Evolutionary conservation across 2,329 filamentous ascomycete species (phyloP).

Genomic region (Xylaria sp.): DNA sequence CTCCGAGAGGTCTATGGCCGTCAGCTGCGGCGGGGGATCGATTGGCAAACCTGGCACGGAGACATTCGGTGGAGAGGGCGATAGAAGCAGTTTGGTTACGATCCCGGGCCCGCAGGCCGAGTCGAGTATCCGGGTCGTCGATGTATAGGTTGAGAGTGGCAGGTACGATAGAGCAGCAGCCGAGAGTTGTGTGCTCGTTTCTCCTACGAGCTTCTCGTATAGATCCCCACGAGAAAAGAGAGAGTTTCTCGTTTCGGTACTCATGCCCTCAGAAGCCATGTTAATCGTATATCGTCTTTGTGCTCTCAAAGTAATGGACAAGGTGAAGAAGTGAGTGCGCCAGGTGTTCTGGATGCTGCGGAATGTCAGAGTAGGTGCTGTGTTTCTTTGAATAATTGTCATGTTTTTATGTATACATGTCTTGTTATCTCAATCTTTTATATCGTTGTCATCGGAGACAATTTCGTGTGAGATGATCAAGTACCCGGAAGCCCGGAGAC

Average conservation of each 20-base stretch:
- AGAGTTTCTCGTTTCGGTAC: not conserved
- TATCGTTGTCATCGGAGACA: constrained; percentile 6
- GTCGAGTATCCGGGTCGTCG: constrained; percentile 43
- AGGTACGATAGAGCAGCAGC: constrained; percentile 41
- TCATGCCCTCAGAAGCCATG: constrained; percentile 2
- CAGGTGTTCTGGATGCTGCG: not conserved
- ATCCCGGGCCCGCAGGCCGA: constrained; percentile 45
- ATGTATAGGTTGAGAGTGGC: constrained; percentile 41
- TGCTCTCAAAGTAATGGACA: not conserved
- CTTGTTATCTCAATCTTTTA: not conserved
- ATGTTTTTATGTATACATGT: not conserved
- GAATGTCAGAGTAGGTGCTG: not conserved
- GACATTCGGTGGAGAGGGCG: constrained; percentile 37
- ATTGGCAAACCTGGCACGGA: constrained; percentile 40
- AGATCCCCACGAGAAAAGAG: constrained; percentile 11
- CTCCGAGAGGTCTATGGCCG: constrained; percentile 40
- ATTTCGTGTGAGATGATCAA: not conserved
- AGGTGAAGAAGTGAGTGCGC: not conserved
- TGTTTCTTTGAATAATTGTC: not conserved
- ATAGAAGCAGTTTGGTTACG: constrained; percentile 43
- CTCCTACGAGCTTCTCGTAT: constrained; percentile 41
- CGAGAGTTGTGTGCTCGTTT: constrained; percentile 39
- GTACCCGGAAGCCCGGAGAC: constrained; percentile 2
- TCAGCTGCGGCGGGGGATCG: constrained; percentile 38
- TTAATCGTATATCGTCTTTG: constrained; percentile 8